Conservation (phyloP, 495 filamentous ascomycete genomes). For the Hypoxylon cercidicola region DNA sequence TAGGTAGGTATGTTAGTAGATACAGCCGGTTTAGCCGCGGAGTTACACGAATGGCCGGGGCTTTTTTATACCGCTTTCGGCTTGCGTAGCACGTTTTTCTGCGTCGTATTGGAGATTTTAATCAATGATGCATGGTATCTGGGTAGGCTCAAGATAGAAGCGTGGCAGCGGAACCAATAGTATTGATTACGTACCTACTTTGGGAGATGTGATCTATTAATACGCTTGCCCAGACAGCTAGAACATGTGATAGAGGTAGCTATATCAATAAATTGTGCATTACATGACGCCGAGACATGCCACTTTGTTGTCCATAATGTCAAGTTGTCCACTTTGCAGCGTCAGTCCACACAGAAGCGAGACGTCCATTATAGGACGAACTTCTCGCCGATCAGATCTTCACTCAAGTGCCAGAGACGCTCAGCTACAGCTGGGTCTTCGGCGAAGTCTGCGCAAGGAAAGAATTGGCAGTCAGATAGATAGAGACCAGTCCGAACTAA, state of each 20-base stretch:
- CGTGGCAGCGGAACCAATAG: slow-evolving; percentile 6
- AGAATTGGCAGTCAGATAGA: slow-evolving; percentile 54
- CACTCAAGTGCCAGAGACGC: slow-evolving; percentile 47
- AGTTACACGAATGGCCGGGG: slow-evolving; percentile 13
- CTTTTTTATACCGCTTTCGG: slow-evolving; percentile 16
- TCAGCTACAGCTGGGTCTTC: slow-evolving; percentile 26
- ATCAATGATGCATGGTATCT: slow-evolving; percentile 18
- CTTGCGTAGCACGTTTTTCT: slow-evolving; percentile 13
- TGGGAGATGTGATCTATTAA: slow-evolving; percentile 24
- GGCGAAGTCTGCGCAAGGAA: slow-evolving; percentile 34
- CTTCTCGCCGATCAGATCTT: slow-evolving; percentile 44
- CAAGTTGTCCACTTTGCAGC: not conserved
- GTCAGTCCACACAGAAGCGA: not conserved
- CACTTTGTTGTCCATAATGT: not conserved
- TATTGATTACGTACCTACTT: slow-evolving; percentile 11
- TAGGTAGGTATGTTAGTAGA: slow-evolving; percentile 21
- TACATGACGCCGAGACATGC: slow-evolving; percentile 13
- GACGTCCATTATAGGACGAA: slow-evolving; percentile 32
- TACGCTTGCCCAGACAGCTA: slow-evolving; percentile 10
- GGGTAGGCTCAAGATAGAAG: slow-evolving; percentile 32
- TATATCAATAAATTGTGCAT: not conserved
- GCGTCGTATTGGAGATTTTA: slow-evolving; percentile 11
- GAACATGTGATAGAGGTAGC: slow-evolving; percentile 13
- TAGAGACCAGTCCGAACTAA: slow-evolving; percentile 53
- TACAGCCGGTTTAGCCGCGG: slow-evolving; percentile 39